These are phyloP conservation scores for Ascochyta viciae-villosae DNA, from an alignment of 2,329 filamentous ascomycete species.

Conservation along the genomic window DNA sequence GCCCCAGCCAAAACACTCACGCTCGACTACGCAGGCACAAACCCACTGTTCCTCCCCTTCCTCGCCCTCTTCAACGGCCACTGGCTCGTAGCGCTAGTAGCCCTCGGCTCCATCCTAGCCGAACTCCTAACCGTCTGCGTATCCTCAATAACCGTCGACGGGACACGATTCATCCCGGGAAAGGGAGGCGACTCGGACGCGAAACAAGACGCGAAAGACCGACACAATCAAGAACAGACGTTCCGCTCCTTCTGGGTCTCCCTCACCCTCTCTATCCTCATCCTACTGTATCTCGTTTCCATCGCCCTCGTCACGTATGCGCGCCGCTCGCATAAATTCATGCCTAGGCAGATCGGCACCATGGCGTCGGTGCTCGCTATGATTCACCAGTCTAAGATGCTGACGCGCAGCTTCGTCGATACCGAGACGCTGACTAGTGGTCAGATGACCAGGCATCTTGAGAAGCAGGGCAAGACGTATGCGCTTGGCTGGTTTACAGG, in stretches of 20 bases:
- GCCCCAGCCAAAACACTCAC: slow-evolving; percentile 71
- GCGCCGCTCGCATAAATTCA: slow-evolving; percentile 71
- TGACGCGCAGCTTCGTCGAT: slow-evolving; percentile 73
- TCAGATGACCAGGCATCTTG: slow-evolving; percentile 68
- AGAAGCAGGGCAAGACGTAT: slow-evolving; percentile 70
- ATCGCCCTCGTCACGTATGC: slow-evolving; percentile 67
- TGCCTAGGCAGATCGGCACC: slow-evolving; percentile 79
- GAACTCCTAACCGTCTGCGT: slow-evolving; percentile 76
- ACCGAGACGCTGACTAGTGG: slow-evolving; percentile 68
- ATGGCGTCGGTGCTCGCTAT: slow-evolving; percentile 79
- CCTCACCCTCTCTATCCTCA: slow-evolving; percentile 66
- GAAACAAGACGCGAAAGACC: slow-evolving; percentile 19
- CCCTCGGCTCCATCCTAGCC: slow-evolving; percentile 73
- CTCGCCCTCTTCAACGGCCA: slow-evolving; percentile 69
- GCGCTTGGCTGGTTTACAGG: slow-evolving; percentile 80
- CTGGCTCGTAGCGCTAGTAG: slow-evolving; percentile 70
- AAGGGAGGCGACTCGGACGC: slow-evolving; percentile 27
- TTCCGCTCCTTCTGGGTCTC: slow-evolving; percentile 71
- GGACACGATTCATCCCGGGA: slow-evolving; percentile 62
- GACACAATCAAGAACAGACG: slow-evolving; percentile 52
- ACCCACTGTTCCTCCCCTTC: slow-evolving; percentile 70
- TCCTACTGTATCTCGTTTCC: slow-evolving; percentile 69
- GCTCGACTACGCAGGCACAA: slow-evolving; percentile 75
- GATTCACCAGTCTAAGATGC: slow-evolving; percentile 82
- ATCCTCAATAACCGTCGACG: slow-evolving; percentile 71